Conservation (phyloP, 2,329 filamentous ascomycete genomes). For the Aspergillus ibericus region DNA sequence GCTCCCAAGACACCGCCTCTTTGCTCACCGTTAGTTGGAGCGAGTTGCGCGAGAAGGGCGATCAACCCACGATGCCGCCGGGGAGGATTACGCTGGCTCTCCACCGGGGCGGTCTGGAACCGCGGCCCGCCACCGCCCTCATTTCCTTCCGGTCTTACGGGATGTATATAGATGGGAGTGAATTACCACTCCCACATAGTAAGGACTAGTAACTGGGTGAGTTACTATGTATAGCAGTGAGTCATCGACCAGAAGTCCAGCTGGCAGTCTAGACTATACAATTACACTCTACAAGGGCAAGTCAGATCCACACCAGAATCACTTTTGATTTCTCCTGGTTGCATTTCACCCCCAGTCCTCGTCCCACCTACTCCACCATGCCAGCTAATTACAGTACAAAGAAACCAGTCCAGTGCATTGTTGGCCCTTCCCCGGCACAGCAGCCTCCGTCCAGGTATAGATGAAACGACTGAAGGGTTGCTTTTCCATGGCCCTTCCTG, state of each 20-base stretch:
- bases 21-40: not conserved
- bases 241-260: not conserved
- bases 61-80: too few species aligned
- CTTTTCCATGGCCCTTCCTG: constrained; percentile 20
- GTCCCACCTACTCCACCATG: not conserved
- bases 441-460: constrained; percentile 14
- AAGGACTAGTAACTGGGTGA: too few species aligned
- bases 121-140: not conserved
- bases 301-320: constrained; percentile 15
- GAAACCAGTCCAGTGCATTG: constrained; percentile 16
- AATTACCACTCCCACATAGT: too few species aligned
- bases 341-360: constrained; percentile 7
- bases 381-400: constrained; percentile 31
- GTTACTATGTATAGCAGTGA: not conserved
- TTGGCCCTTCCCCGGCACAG: not conserved
- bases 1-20: not conserved
- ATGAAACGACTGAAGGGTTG: constrained; percentile 12
- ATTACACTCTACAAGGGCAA: not conserved
- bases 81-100: not conserved
- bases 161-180: too few species aligned
- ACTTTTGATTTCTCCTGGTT: constrained; percentile 14
- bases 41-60: not conserved
- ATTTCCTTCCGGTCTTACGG: too few species aligned
- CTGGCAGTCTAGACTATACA: not conserved
- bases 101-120: not conserved